These are phyloP conservation scores for Diaporthe amygdali DNA, from an alignment of 2,329 filamentous ascomycete species.

Conservation along the genomic window DNA sequence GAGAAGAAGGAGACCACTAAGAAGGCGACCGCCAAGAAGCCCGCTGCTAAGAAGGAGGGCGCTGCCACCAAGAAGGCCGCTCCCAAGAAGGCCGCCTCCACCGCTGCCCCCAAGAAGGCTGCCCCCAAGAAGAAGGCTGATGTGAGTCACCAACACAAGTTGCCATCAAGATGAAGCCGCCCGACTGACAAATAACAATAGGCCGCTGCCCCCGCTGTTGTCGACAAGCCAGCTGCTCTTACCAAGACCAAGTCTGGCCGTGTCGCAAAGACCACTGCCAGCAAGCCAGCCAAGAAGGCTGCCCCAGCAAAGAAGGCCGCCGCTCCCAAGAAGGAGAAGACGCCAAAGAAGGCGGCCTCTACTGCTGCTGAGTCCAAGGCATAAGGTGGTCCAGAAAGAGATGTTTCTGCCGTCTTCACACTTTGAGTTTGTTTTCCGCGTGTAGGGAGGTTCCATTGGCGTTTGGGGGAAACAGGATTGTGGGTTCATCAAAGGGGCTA, in stretches of 20 bases:
- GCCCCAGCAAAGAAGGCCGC: constrained; percentile 40
- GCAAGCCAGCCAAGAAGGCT: constrained; percentile 52
- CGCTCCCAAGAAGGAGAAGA: constrained; percentile 53
- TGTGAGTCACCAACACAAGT: constrained; percentile 33
- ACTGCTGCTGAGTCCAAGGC: constrained; percentile 17
- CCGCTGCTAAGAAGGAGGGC: constrained; percentile 37
- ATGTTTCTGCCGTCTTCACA: constrained; percentile 34
- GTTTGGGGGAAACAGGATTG: constrained; percentile 38
- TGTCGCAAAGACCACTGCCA: constrained; percentile 72
- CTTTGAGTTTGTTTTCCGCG: constrained; percentile 38
- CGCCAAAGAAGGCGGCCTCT: constrained; percentile 40
- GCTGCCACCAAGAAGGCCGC: constrained; percentile 49
- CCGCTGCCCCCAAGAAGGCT: constrained; percentile 49
- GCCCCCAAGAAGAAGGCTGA: constrained; percentile 29
- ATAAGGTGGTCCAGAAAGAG: not conserved
- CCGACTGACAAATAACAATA: constrained; percentile 35
- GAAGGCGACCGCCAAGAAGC: constrained; percentile 45
- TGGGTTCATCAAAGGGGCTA: constrained; percentile 30
- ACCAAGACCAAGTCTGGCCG: constrained; percentile 88
- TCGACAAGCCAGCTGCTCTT: constrained; percentile 72
- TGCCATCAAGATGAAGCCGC: not conserved
- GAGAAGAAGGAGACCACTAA: constrained; percentile 33
- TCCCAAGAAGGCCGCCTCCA: constrained; percentile 50
- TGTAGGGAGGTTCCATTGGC: constrained; percentile 36
- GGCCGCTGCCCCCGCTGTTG: constrained; percentile 62